Evolutionary conservation across 2,329 filamentous ascomycete species (phyloP), one percentile per base, ranked within the genome.

Genomic region (Bipolaris oryzae): DNA sequence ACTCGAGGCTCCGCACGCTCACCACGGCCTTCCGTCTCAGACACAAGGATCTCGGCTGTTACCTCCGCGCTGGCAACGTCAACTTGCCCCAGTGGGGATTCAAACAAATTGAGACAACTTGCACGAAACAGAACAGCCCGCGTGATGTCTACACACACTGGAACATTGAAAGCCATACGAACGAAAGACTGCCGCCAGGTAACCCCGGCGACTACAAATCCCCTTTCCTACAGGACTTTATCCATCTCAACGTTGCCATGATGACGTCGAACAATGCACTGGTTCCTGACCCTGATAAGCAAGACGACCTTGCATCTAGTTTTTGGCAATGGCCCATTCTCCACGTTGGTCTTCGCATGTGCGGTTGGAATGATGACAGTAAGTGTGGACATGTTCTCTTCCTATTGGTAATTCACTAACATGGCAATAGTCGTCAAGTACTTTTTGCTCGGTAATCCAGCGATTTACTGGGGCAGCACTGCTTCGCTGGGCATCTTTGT

Each of bases 181-280:
- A 99, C 76, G 93, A 97, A 13, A 95, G 89, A 81, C 85, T 98
- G 23, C 94, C 95, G 37, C 87, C 91, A 61, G 89, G 90, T 68
- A 90, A 97, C 77, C 91, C 95, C 52, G 91, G 90, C 69, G 89
- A 91, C 54, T 99, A 97, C 82, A 96, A 91, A 80, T 98, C 94
- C 34, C 95, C 96, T 2, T 99, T 99, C 84, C 83, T 96, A 73
- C 93, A 96, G 74, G 95, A 99, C 78, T 99, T 99, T 72, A 89
- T 99, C 62, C 95, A 99, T 77, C 82, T 98, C 60, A 99, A 99
- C 75, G 95, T 99, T 60, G 95, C 95, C 61, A 99, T 99, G 95
- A 97, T 98, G 94, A 99, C 95, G 3, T 98, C 95, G 37, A 99
- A 99, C 84, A 99, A 99, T 74, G 95, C 95, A 21, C 87, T 99